Evolutionary conservation across 2,329 filamentous ascomycete species (phyloP).

Genomic region (Ascochyta clinopodiicola): DNA sequence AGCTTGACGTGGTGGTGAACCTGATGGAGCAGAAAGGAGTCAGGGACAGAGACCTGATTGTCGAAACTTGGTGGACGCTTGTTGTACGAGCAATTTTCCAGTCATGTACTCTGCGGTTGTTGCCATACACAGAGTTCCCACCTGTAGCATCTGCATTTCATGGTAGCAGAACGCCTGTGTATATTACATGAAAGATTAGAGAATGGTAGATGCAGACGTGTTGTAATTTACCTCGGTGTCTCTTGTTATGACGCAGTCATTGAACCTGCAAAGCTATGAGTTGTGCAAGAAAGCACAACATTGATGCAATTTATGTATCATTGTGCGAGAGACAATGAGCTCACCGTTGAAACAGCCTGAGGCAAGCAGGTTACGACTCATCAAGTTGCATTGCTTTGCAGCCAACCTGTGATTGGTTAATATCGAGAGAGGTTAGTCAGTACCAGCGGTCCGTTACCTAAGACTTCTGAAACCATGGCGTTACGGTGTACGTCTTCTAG

Average conservation of each 20-base stretch:
- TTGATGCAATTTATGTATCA: not conserved
- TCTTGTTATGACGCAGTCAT: not conserved
- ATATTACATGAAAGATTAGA: slow-evolving; percentile 2
- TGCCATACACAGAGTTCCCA: slow-evolving; percentile 4
- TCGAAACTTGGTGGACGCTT: slow-evolving; percentile 8
- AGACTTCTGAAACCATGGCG: slow-evolving; percentile 21
- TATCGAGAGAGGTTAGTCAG: not conserved
- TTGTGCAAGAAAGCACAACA: not conserved
- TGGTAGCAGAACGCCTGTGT: not conserved
- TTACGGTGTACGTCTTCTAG: slow-evolving; percentile 21
- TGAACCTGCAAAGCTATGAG: not conserved
- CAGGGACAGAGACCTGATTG: not conserved
- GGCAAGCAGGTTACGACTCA: not conserved
- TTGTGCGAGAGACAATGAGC: too few relatives aligned
- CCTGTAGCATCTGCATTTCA: slow-evolving; percentile 6
- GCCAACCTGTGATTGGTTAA: not conserved
- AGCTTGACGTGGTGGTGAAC: not conserved
- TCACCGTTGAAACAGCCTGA: not conserved
- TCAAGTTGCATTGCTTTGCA: not conserved
- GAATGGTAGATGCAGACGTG: not conserved
- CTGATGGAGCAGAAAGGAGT: slow-evolving; percentile 6
- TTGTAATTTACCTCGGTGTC: not conserved
- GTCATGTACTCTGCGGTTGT: not conserved
- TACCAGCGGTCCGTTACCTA: slow-evolving; percentile 14
- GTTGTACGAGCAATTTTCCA: slow-evolving; percentile 1